Percentiles rank a stretch among this genome's conserved stretches.
Evolutionary conservation across 108 stramenopile genomes (phyloP).

Genomic region (Phaeodactylum tricornutum): DNA sequence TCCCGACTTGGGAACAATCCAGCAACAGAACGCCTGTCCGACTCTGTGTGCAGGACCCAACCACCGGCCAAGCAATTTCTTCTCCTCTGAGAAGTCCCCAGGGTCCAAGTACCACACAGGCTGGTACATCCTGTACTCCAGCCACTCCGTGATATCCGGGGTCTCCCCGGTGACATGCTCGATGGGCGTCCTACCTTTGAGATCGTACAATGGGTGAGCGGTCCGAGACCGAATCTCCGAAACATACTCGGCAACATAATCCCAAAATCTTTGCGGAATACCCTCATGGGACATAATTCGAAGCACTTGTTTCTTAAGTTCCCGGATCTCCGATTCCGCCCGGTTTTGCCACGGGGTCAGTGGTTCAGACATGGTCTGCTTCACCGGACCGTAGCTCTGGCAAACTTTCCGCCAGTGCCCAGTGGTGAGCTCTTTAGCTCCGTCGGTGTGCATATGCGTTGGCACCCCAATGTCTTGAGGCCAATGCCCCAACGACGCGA

Average conservation of each 20-base stretch:
- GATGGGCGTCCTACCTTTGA: conserved; percentile 6
- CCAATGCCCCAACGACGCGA: conserved; percentile 24
- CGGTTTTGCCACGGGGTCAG: too few relatives aligned
- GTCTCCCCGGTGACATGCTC: conserved; percentile 23
- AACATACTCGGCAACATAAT: conserved; percentile 12
- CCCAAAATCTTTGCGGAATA: conserved; percentile 19
- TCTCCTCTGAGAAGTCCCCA: conserved; percentile 3
- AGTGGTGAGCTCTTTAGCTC: too few relatives aligned
- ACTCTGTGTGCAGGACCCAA: conserved; percentile 20
- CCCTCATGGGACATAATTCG: too few relatives aligned
- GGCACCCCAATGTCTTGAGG: conserved; percentile 18
- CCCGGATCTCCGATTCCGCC: too few relatives aligned
- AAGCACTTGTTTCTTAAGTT: conserved; percentile 22
- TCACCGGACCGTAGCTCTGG: conserved; percentile 17
- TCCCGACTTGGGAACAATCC: conserved; percentile 11
- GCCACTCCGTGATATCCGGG: conserved; percentile 20
- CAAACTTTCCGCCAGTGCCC: too few relatives aligned
- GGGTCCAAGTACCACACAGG: conserved; percentile 17
- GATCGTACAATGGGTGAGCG: neutral
- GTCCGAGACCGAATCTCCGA: conserved; percentile 6
- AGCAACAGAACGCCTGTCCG: conserved; percentile 23
- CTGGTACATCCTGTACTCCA: conserved; percentile 25
- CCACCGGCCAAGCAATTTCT: conserved; percentile 18
- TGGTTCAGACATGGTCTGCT: conserved; percentile 15
- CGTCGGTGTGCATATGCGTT: too few relatives aligned